Evolutionary conservation across 805 yeast genomes (phyloP).

Genomic region (Kregervanrija pseudodelftensis): DNA sequence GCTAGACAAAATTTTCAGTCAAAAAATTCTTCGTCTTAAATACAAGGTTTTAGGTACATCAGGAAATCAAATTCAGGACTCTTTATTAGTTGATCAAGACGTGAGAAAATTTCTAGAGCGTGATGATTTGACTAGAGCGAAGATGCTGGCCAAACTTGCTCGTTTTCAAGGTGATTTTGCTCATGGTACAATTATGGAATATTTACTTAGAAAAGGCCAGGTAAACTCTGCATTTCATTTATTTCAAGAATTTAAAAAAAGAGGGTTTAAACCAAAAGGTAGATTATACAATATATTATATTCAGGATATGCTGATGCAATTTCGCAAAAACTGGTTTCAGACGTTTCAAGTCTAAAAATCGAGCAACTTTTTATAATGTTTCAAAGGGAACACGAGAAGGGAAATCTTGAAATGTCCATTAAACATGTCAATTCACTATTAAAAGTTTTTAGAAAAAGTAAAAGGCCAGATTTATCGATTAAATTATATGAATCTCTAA

Average conservation of each 20-base stretch:
- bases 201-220: constrained; percentile 37
- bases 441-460: constrained; percentile 38
- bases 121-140: constrained; percentile 47
- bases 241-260: constrained; percentile 50
- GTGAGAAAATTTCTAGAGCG: constrained; percentile 43
- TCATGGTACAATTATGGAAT: constrained; percentile 53
- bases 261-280: constrained; percentile 50
- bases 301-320: constrained; percentile 32
- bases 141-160: constrained; percentile 19
- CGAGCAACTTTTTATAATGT: constrained; percentile 27
- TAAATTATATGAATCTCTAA: constrained; percentile 29
- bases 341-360: constrained; percentile 29
- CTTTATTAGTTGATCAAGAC: constrained; percentile 47
- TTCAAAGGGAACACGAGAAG: constrained; percentile 25
- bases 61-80: constrained; percentile 50
- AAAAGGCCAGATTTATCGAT: constrained; percentile 31
- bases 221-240: constrained; percentile 43
- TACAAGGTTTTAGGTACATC: constrained; percentile 53
- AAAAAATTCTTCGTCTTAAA: constrained; percentile 36
- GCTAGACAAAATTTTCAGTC: constrained; percentile 17
- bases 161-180: constrained; percentile 45
- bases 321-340: constrained; percentile 2
- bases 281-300: constrained; percentile 40
- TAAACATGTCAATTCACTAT: constrained; percentile 39
- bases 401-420: constrained; percentile 24